These are phyloP conservation scores for Beta lomatogona DNA, from an alignment of 179 eudicot genomes.

Conservation along the genomic window DNA sequence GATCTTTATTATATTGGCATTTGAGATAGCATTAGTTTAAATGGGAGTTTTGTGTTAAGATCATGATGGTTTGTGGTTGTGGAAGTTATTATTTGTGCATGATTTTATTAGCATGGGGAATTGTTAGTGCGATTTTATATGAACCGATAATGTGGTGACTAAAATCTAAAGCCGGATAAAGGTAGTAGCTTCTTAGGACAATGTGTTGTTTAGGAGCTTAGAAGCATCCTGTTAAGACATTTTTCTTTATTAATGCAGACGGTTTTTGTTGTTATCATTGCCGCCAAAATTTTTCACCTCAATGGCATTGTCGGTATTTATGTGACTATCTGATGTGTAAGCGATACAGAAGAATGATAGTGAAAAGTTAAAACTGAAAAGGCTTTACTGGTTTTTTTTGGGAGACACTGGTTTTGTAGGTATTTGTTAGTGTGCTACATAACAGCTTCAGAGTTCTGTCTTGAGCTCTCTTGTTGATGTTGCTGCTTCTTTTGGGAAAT, in stretches of 20 bases:
- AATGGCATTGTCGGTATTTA: no score
- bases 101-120: no score
- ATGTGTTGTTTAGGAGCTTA: neutral
- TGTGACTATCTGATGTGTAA: neutral
- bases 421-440: neutral
- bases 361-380: neutral
- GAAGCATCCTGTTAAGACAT: neutral
- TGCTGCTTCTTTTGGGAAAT: neutral
- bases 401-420: neutral
- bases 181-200: neutral
- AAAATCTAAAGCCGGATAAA: no score
- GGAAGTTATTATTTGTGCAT: no score
- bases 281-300: neutral
- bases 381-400: neutral
- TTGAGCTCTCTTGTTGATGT: neutral
- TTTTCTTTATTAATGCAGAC: neutral
- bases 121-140: neutral
- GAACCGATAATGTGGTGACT: neutral
- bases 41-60: no score
- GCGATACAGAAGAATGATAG: neutral
- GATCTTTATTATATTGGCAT: no score
- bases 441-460: conserved; percentile 2
- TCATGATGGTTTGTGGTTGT: no score
- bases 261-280: neutral
- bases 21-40: no score